Evolutionary conservation across 2,329 filamentous ascomycete species (phyloP).

Genomic region (Aspergillus pseudoglaucus): DNA sequence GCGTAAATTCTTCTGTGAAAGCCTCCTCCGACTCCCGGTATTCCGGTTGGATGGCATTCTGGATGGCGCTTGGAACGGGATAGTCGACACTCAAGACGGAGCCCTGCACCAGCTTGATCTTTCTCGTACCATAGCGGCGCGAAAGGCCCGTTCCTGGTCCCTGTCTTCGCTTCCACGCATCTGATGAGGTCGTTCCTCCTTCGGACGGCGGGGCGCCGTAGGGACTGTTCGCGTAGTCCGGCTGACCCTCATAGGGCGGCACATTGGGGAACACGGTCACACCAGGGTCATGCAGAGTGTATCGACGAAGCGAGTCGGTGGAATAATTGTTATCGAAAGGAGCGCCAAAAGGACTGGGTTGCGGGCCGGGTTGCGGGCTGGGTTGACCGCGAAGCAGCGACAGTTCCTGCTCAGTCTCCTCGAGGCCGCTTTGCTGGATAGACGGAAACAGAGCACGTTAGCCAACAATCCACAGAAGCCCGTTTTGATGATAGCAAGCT

Average conservation of each 20-base stretch:
- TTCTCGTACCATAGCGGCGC: constrained; percentile 88
- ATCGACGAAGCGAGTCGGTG: constrained; percentile 24
- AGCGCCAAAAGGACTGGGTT: constrained; percentile 38
- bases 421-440: neutral
- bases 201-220: constrained; percentile 41
- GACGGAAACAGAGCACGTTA: neutral
- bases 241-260: constrained; percentile 47
- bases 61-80: constrained; percentile 91
- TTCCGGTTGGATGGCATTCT: constrained; percentile 89
- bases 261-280: constrained; percentile 49
- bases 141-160: constrained; percentile 52
- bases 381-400: neutral
- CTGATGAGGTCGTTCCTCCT: constrained; percentile 49
- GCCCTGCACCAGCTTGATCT: constrained; percentile 96
- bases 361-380: constrained; percentile 6
- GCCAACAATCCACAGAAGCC: neutral
- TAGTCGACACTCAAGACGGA: constrained; percentile 96
- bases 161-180: constrained; percentile 71
- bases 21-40: constrained; percentile 82
- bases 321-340: constrained; percentile 44
- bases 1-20: constrained; percentile 84
- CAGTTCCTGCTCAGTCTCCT: neutral
- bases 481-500: neutral
- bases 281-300: constrained; percentile 41
- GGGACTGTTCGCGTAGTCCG: constrained; percentile 45